Conservation (phyloP, 306 rosid genomes). For the Dalbergia oliveri region DNA sequence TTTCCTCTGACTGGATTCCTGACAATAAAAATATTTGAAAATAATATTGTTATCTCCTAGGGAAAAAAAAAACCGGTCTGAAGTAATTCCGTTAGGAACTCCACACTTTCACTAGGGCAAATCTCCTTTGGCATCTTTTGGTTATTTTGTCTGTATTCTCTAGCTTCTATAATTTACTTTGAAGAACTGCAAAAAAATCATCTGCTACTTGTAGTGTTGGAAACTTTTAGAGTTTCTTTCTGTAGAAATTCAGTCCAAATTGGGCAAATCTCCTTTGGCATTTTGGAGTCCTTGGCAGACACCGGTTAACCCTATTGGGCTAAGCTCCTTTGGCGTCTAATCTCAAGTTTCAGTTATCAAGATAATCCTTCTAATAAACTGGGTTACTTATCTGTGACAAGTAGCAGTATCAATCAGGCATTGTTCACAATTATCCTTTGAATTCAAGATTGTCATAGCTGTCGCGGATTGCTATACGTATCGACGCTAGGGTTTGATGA, state of each 20-base stretch:
- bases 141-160: slow-evolving; percentile 38
- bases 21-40: slow-evolving; percentile 25
- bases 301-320: slow-evolving; percentile 63
- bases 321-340: slow-evolving; percentile 72
- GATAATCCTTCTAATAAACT: slow-evolving; percentile 54
- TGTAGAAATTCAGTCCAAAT: slow-evolving; percentile 57
- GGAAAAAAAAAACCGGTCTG: slow-evolving; percentile 34
- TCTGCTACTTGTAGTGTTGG: slow-evolving; percentile 49
- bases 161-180: slow-evolving; percentile 27
- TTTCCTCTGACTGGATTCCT: slow-evolving; percentile 43
- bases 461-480: slow-evolving; percentile 39
- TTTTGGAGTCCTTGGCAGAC: slow-evolving; percentile 66
- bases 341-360: slow-evolving; percentile 59
- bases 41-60: slow-evolving; percentile 37
- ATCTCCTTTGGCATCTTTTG: slow-evolving; percentile 62
- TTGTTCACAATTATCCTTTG: slow-evolving; percentile 40
- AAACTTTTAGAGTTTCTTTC: slow-evolving; percentile 55
- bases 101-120: slow-evolving; percentile 49
- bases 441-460: slow-evolving; percentile 43
- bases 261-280: slow-evolving; percentile 99
- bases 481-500: slow-evolving; percentile 39
- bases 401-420: slow-evolving; percentile 47
- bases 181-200: slow-evolving; percentile 25
- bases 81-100: slow-evolving; percentile 44
- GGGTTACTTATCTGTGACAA: slow-evolving; percentile 50